Evolutionary conservation across 345 rosid genomes (phyloP).

Genomic region (Sonneratia caseolaris): DNA sequence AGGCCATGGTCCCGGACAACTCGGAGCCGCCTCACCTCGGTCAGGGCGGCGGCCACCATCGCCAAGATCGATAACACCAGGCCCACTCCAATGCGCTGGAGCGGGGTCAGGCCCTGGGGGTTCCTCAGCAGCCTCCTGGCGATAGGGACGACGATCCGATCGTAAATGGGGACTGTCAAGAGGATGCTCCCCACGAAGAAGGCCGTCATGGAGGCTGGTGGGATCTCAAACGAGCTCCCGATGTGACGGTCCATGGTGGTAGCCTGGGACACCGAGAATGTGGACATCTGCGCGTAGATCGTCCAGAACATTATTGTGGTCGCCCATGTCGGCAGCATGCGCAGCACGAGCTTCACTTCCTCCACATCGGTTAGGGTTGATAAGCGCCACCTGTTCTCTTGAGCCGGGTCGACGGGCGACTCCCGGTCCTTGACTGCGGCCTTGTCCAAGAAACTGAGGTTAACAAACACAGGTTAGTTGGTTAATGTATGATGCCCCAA

Average conservation of each 20-base stretch:
- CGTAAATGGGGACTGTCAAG: constrained; percentile 72
- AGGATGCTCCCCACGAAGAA: constrained; percentile 87
- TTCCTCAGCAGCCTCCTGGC: constrained; percentile 39
- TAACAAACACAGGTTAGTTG: constrained; percentile 15
- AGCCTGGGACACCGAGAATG: constrained; percentile 89
- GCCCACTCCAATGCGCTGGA: constrained; percentile 78
- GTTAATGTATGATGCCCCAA: constrained; percentile 12
- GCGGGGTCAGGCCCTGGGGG: constrained; percentile 72
- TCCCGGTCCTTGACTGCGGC: constrained; percentile 59
- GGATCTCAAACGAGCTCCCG: constrained; percentile 65
- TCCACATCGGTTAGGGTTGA: constrained; percentile 87
- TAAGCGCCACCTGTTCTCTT: constrained; percentile 58
- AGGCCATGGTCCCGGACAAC: constrained; percentile 35
- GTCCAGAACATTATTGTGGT: constrained; percentile 93
- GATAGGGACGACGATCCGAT: constrained; percentile 45
- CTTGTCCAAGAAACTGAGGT: constrained; percentile 68
- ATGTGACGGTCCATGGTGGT: constrained; percentile 85
- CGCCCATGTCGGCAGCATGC: constrained; percentile 94
- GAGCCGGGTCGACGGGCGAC: constrained; percentile 1
- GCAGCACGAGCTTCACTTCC: constrained; percentile 75
- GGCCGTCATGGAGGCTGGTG: constrained; percentile 58
- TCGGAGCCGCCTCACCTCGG: constrained; percentile 52
- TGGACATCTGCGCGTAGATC: constrained; percentile 84
- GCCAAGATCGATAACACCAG: constrained; percentile 42
- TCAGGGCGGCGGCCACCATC: constrained; percentile 68